phyloP scores from a whole-genome alignment of 2,329 filamentous ascomycete genomes.

The Ambrosiella cleistominuta region DNA sequence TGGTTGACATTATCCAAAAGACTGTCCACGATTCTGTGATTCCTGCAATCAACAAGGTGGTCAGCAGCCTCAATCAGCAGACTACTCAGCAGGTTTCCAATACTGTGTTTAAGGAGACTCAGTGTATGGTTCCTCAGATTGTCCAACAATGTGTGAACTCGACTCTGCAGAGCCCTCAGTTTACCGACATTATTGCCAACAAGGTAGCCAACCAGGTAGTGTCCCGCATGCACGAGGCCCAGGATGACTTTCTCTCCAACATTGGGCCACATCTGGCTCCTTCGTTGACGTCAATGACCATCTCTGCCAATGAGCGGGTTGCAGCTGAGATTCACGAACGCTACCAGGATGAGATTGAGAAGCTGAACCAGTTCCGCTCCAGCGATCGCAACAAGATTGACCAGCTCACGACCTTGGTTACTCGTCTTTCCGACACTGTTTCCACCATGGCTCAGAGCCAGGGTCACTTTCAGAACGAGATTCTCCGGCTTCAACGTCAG shows the following conservation, averaged over 20 bases:
- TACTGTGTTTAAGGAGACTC: constrained; percentile 55
- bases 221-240: constrained; percentile 54
- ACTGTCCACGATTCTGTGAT: constrained; percentile 62
- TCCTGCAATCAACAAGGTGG: constrained; percentile 52
- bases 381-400: constrained; percentile 49
- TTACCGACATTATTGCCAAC: constrained; percentile 45
- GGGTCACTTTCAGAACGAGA: constrained; percentile 47
- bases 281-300: constrained; percentile 45
- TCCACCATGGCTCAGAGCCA: constrained; percentile 52
- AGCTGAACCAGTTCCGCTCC: constrained; percentile 31
- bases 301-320: constrained; percentile 49
- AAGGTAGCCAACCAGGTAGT: constrained; percentile 20
- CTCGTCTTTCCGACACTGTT: constrained; percentile 49
- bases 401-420: constrained; percentile 50
- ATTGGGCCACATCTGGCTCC: constrained; percentile 49
- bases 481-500: constrained; percentile 34
- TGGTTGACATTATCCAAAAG: constrained; percentile 57
- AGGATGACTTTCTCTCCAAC: constrained; percentile 46
- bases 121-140: constrained; percentile 48
- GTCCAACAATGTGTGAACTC: constrained; percentile 49
- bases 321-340: constrained; percentile 50
- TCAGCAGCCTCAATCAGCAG: constrained; percentile 53
- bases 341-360: constrained; percentile 32
- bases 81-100: constrained; percentile 49
- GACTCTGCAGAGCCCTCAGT: constrained; percentile 49